Base-by-base conservation (phyloP, 352 stramenopile genomes). In the Saprolegnia parasitica region DNA sequence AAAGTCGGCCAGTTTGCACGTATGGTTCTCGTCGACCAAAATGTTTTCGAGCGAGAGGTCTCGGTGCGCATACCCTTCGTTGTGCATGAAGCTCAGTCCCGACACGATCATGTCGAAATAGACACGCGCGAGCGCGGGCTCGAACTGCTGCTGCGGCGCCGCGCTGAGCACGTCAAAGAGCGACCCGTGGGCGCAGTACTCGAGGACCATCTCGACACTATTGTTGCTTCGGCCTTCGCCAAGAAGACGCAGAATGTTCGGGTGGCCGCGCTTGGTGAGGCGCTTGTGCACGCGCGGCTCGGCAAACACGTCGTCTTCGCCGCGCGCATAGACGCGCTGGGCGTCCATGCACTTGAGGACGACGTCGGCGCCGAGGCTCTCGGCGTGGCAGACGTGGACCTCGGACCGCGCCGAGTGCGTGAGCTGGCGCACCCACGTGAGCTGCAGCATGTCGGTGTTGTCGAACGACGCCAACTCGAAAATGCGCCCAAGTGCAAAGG, bases 11-110 rank as follows among this genome's bases (percentile, higher is more conserved):
- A 92, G 77, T 67, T 92, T 92, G 50, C 84, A 61, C 29, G 85
- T 72, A 52, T 84, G 82, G 0, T 79, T 68, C 29, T 72, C 74
- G 13, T 81, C 89, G 24, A 89, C 78, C 26, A 88, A 88, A n/a
- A 92, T 72, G 61, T 92, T 92, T 70, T 92, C 83, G 3, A 92
- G 77, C 26, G 82, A 78, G 40, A 92, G 63, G 56, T 92, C 85
- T 21, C 84, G 71, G 56, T 92, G 84, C 3, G 76, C 84, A 40
- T 90, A 60, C 40, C 83, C 83, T 40, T 88, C 77, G 23, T 66
- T 50, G 55, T 92, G 84, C 24, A 92, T 63, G 68, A 79, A 89
- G 0, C 74, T 73, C 0, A 90, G 71, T 0, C 76, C 81, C 13
- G 39, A 39, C 4, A 52, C 65, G 23, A 74, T 74, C 37, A 71